These are phyloP conservation scores for Saccharomyces hybrid DNA, from an alignment of 1,139 yeast species.

Conservation along the genomic window DNA sequence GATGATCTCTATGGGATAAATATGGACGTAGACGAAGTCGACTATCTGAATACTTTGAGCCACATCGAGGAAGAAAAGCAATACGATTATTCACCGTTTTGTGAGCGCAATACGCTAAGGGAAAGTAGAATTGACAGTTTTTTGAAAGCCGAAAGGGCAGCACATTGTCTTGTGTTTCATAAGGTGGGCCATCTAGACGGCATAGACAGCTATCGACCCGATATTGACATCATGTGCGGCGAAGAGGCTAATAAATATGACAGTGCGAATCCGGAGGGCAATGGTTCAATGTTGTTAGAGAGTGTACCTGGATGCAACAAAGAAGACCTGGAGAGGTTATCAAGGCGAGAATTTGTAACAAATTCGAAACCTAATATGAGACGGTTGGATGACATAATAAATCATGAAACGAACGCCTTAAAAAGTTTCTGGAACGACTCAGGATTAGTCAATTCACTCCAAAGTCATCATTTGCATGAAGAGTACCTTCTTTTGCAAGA, in stretches of 20 bases:
- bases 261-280: conserved; percentile 4
- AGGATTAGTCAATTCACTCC: conserved; percentile 12
- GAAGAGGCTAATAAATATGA: conserved; percentile 6
- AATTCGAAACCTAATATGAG: conserved; percentile 14
- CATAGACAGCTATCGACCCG: conserved; percentile 21
- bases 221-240: conserved; percentile 22
- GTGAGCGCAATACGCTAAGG: conserved; percentile 17
- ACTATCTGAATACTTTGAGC: neutral
- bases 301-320: conserved; percentile 14
- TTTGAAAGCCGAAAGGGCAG: conserved; percentile 23
- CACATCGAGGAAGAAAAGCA: conserved; percentile 2
- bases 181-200: conserved; percentile 13
- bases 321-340: conserved; percentile 10
- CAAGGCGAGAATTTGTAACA: conserved; percentile 4
- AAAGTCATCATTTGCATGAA: conserved; percentile 17
- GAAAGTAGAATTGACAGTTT: conserved; percentile 19
- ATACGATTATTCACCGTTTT: conserved; percentile 23
- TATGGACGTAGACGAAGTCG: neutral
- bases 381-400: conserved; percentile 15
- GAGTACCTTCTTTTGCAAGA: conserved; percentile 15
- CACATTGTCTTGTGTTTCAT: conserved; percentile 28
- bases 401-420: conserved; percentile 15
- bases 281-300: conserved; percentile 6
- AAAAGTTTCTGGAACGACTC: conserved; percentile 18
- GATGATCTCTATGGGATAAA: neutral